phyloP scores from a whole-genome alignment of 768 basidiomycete species.

The Trametes villosa region DNA sequence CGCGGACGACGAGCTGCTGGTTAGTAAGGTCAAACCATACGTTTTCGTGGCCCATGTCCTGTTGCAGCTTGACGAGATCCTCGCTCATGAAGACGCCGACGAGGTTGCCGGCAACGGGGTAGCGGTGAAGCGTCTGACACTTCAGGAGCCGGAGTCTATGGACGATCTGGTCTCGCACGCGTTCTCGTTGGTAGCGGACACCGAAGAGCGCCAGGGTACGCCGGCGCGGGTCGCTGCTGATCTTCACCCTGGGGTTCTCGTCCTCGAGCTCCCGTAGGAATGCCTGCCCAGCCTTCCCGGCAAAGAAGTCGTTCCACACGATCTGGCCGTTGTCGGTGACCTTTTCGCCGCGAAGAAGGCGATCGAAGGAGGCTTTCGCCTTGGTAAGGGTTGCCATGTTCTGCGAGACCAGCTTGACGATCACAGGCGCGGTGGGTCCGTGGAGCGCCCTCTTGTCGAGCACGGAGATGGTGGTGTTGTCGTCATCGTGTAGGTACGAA shows the following conservation, averaged over 20 bases:
- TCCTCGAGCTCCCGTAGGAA: constrained; percentile 53
- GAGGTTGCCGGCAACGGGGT: constrained; percentile 52
- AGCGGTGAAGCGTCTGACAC: constrained; percentile 44
- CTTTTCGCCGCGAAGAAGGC: constrained; percentile 63
- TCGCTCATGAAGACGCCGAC: constrained; percentile 51
- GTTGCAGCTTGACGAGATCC: constrained; percentile 50
- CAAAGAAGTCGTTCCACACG: constrained; percentile 72
- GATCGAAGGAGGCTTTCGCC: constrained; percentile 65
- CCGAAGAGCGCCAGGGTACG: constrained; percentile 62
- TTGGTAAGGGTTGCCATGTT: constrained; percentile 52
- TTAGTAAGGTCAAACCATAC: constrained; percentile 51
- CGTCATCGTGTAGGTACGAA: constrained; percentile 37
- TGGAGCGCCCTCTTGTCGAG: constrained; percentile 14
- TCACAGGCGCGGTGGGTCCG: constrained; percentile 28
- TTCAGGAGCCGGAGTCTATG: constrained; percentile 50
- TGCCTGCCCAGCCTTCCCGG: constrained; percentile 39
- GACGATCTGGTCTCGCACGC: constrained; percentile 50
- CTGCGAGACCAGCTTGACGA: constrained; percentile 55
- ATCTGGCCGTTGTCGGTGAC: constrained; percentile 53
- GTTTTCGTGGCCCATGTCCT: constrained; percentile 59
- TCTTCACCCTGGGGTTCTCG: constrained; percentile 43
- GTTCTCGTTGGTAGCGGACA: constrained; percentile 41
- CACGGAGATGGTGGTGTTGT: constrained; percentile 37
- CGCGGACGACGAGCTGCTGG: constrained; percentile 56
- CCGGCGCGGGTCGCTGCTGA: constrained; percentile 46